Conservation (phyloP, 2,329 filamentous ascomycete species). For the Colletotrichum gigasporum region DNA sequence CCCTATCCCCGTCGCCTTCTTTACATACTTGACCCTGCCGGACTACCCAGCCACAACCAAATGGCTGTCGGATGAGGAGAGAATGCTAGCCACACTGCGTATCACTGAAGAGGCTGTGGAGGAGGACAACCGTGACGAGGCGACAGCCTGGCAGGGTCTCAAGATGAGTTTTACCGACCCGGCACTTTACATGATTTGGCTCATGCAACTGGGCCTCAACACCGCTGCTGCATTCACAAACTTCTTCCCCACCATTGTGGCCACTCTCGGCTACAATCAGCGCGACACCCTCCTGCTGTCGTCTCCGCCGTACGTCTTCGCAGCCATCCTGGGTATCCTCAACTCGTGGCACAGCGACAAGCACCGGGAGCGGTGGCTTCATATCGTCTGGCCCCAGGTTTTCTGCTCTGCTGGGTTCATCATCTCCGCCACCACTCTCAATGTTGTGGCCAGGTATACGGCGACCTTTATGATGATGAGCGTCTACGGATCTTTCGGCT, state of each 20-base stretch:
- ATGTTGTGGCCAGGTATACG: neutral
- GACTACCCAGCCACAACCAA: slow-evolving; percentile 45
- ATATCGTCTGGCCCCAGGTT: slow-evolving; percentile 51
- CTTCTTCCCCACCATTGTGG: slow-evolving; percentile 1
- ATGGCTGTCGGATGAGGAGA: slow-evolving; percentile 46
- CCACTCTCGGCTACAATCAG: neutral
- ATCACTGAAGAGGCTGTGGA: slow-evolving; percentile 7
- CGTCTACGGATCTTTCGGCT: neutral
- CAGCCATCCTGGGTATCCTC: slow-evolving; percentile 34
- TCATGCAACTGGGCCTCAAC: slow-evolving; percentile 15
- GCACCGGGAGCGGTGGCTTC: slow-evolving; percentile 57
- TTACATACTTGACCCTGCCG: slow-evolving; percentile 25
- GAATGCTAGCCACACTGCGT: slow-evolving; percentile 44
- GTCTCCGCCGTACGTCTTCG: slow-evolving; percentile 29
- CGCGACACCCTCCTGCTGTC: slow-evolving; percentile 29
- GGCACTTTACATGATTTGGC: slow-evolving; percentile 17
- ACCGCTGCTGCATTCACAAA: slow-evolving; percentile 9
- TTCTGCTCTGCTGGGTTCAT: slow-evolving; percentile 42
- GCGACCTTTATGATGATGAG: slow-evolving; percentile 27
- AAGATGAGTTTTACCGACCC: slow-evolving; percentile 11
- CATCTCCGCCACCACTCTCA: slow-evolving; percentile 9
- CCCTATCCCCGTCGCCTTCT: slow-evolving; percentile 23
- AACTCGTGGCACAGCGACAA: slow-evolving; percentile 50
- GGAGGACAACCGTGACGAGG: neutral
- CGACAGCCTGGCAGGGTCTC: neutral